These are phyloP conservation scores for Thyridium curvatum DNA, from an alignment of 2,329 filamentous ascomycete species.

Conservation along the genomic window DNA sequence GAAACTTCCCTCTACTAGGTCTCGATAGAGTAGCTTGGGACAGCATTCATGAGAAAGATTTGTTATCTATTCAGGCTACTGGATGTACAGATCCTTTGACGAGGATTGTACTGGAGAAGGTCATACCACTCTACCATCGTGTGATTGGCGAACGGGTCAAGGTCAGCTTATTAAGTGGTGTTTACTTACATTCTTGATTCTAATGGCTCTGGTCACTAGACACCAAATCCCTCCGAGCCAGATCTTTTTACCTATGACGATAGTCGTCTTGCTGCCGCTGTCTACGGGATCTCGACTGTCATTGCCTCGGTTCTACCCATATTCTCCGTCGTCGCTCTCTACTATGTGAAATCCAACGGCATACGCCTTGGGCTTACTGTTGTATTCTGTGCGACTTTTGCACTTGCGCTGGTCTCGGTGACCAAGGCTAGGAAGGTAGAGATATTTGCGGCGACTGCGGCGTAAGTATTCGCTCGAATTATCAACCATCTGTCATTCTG, in stretches of 20 bases:
- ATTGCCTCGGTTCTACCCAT: slow-evolving; percentile 19
- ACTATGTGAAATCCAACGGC: slow-evolving; percentile 13
- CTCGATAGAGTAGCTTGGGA: slow-evolving; percentile 12
- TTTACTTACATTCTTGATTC: too few species aligned
- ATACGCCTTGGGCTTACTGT: slow-evolving; percentile 15
- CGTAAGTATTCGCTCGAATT: slow-evolving; percentile 7
- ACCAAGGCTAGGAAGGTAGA: slow-evolving; percentile 18
- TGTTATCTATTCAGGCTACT: slow-evolving; percentile 13
- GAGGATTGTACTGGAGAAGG: slow-evolving; percentile 8
- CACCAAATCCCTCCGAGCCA: too few species aligned
- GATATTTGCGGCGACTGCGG: slow-evolving; percentile 20
- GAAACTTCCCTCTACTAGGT: slow-evolving; percentile 13
- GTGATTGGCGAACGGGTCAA: slow-evolving; percentile 6
- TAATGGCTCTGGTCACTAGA: too few species aligned
- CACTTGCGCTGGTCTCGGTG: slow-evolving; percentile 12
- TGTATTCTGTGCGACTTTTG: slow-evolving; percentile 16
- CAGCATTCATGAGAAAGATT: slow-evolving; percentile 9
- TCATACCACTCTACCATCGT: slow-evolving; percentile 12
- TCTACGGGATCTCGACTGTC: slow-evolving; percentile 15
- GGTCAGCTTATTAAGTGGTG: neutral
- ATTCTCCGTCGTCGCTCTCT: slow-evolving; percentile 18
- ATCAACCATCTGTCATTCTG: neutral
- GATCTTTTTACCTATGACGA: slow-evolving; percentile 10
- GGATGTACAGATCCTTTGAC: slow-evolving; percentile 9
- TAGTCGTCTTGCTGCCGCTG: slow-evolving; percentile 1